Evolutionary conservation across 2,329 filamentous ascomycete genomes (phyloP), one percentile per base, ranked within the genome.

Genomic region (Pseudofabraea citricarpa): DNA sequence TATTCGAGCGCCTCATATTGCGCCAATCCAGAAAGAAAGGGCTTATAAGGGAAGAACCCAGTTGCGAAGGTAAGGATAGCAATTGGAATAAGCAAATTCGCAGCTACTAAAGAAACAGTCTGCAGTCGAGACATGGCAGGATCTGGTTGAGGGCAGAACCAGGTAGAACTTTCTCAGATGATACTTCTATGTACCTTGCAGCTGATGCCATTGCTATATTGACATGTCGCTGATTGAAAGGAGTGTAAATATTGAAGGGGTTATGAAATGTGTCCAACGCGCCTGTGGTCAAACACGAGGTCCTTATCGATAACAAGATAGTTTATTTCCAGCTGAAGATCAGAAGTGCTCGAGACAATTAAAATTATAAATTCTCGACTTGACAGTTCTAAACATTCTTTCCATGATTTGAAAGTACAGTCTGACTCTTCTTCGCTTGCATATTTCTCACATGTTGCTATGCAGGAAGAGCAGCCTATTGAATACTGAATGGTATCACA

Each of bases 31-130:
- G 90, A 82, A 37, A 98, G 74, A 53, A 95, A 85, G 3, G 93
- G 90, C 61, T 98, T 98, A 68, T 97, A 96, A 6, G 93, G 93
- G 60, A 98, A 98, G 74, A 98, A 98, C 12, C 93, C 91, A 23
- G 81, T 79, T 20, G 87, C 90, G 64, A 97, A 97, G 51, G 85
- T 66, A 42, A 85, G 55, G 51, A 90, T 79, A 36, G 89, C 83
- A 43, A 85, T 60, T 3, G 87, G 86, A 35, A 95, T 80, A 48
- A 95, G 67, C 23, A 90, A 44, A 64, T 96, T 95, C 57, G 88
- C 84, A 51, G 79, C 65, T 40, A 76, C 61, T 48, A 90, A 77
- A 46, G 69, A 59, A 45, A 57, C 26, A 32, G 41, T 46, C 8
- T 46, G 46, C 37, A 42, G 41, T 37, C 48, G 49, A 31, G 50